Evolutionary conservation across 1,284 basidiomycete genomes (phyloP), one percentile per base, ranked within the genome.

Genomic region (Cerioporus squamosus): DNA sequence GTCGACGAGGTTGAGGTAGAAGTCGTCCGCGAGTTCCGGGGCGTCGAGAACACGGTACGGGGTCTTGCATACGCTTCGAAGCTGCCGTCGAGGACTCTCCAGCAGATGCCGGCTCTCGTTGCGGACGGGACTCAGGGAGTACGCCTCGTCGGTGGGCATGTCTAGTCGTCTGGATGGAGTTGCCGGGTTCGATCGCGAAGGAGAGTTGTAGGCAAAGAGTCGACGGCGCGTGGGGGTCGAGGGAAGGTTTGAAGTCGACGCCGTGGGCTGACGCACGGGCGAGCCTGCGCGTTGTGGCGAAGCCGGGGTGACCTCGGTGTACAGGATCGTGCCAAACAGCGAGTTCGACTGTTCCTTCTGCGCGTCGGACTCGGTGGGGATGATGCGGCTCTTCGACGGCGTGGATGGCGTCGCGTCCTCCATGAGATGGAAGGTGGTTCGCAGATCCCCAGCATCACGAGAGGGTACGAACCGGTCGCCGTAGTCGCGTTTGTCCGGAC

Each of bases 31-130:
- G 6, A 99, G 86, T 62, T 98, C 96, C 0, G 97, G 97, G 1
- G 97, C 97, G 71, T 99, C 97, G 22, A 99, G 84, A 0, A 99
- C 97, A 64, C 98, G 91, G 79, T 97, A 99, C 0, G 97, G 97
- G 0, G 97, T 97, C 72, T 97, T 96, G 76, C 91, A 93, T 1
- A 98, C 89, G 60, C 83, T 88, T 33, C 97, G 85, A 2, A 94
- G 82, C 52, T 90, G 82, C 55, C 93, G 88, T 31, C 92, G 83
- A 0, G 96, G 95, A 53, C 88, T 91, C 61, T 95, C 86, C 44
- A 99, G 84, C n/a, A 98, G 80, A 45, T 84, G 82, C 51, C 94
- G 88, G 64, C 88, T 93, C 66, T 92, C 89, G 26, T 89, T 86
- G 9, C 94, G 90, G 6, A 98, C 93, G 7, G 97, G 97, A 59